A percentile compares a stretch with the other conserved stretches of the same genome.
phyloP scores from a whole-genome alignment of 495 filamentous ascomycete genomes.

The Penicillium cosmopolitanum region DNA sequence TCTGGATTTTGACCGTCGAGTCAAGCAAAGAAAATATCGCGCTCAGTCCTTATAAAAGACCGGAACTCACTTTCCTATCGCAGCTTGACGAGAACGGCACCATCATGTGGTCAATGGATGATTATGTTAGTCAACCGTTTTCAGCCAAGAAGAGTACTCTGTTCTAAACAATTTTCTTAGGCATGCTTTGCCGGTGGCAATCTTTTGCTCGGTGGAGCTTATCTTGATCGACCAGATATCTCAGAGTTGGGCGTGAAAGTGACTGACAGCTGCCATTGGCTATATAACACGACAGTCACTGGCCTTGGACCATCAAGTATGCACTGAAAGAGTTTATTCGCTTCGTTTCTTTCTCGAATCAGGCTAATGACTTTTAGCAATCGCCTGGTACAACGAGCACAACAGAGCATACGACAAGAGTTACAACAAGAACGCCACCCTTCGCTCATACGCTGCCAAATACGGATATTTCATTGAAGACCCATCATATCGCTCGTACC shows the following conservation, averaged over 20 bases:
- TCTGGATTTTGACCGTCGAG: slow-evolving; percentile 71
- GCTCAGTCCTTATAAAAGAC: slow-evolving; percentile 61
- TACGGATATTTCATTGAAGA: slow-evolving; percentile 68
- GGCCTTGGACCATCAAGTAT: slow-evolving; percentile 66
- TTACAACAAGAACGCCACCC: slow-evolving; percentile 52
- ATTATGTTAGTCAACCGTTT: slow-evolving; percentile 18
- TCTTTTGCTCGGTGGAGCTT: slow-evolving; percentile 75
- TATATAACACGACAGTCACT: slow-evolving; percentile 62
- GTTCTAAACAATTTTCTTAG: slow-evolving; percentile 29
- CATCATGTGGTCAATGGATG: slow-evolving; percentile 32
- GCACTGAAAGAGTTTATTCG: not conserved
- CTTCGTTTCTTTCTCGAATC: not conserved
- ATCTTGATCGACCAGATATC: slow-evolving; percentile 59
- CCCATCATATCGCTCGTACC: slow-evolving; percentile 37
- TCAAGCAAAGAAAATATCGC: slow-evolving; percentile 67
- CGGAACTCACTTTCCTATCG: slow-evolving; percentile 71
- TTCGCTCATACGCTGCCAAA: slow-evolving; percentile 27
- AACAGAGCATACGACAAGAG: slow-evolving; percentile 41
- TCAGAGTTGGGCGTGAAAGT: slow-evolving; percentile 68
- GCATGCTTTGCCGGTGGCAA: slow-evolving; percentile 78
- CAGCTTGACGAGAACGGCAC: slow-evolving; percentile 48
- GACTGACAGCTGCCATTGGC: slow-evolving; percentile 68
- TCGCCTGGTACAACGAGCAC: slow-evolving; percentile 60
- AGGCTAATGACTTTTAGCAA: slow-evolving; percentile 32
- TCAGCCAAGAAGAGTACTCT: not conserved